A percentile compares a stretch with the other conserved stretches of the same genome.
Evolutionary conservation across 2,329 filamentous ascomycete genomes (phyloP).

Genomic region (Mariannaea sp.): DNA sequence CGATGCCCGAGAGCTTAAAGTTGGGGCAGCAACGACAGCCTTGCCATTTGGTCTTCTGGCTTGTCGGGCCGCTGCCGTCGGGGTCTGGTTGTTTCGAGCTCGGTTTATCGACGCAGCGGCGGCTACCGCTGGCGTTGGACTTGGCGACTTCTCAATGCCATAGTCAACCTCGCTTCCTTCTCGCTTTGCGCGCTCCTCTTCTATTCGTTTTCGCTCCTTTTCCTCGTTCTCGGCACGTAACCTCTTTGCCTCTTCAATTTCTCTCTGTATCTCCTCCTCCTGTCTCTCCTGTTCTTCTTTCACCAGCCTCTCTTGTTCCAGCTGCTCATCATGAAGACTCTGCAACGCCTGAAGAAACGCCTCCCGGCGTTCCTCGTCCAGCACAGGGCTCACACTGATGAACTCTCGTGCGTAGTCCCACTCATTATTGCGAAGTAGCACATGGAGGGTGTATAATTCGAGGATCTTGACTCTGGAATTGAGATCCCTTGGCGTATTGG

Average conservation of each 20-base stretch:
- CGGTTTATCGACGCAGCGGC: conserved; percentile 30
- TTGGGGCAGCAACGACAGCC: conserved; percentile 39
- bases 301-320: conserved; percentile 69
- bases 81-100: conserved; percentile 39
- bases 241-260: conserved; percentile 62
- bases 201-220: conserved; percentile 55
- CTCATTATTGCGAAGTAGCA: conserved; percentile 89
- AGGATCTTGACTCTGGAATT: conserved; percentile 87
- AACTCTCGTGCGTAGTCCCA: conserved; percentile 97
- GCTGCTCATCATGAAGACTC: conserved; percentile 81
- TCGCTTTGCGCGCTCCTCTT: conserved; percentile 57
- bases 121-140: conserved; percentile 39
- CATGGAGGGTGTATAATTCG: conserved; percentile 92
- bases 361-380: conserved; percentile 91
- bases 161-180: conserved; percentile 69
- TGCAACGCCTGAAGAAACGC: conserved; percentile 86
- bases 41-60: conserved; percentile 39
- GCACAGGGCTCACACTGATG: conserved; percentile 80
- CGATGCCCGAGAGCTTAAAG: conserved; percentile 54
- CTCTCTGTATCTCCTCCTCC: conserved; percentile 60
- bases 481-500: conserved; percentile 83
- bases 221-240: conserved; percentile 64
- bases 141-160: conserved; percentile 64
- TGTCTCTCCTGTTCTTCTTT: conserved; percentile 61
- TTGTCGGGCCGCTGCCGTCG: conserved; percentile 43